Evolutionary conservation across 2,329 filamentous ascomycete genomes (phyloP).

Genomic region (Phoma sp.): DNA sequence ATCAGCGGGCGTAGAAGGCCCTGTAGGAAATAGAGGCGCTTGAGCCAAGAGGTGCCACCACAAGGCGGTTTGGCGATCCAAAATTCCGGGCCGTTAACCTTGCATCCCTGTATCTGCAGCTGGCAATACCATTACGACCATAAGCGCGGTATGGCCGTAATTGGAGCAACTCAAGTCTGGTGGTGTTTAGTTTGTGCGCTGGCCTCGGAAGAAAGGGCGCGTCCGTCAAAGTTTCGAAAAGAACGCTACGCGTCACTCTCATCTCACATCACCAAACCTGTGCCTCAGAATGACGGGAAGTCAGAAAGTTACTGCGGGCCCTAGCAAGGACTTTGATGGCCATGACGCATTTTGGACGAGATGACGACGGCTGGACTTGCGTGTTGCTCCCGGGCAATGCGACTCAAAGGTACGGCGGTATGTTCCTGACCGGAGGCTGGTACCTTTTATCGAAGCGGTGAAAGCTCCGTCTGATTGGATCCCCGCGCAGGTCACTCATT

Average conservation of each 20-base stretch:
- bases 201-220: background rate
- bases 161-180: background rate
- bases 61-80: conserved; percentile 34
- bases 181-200: background rate
- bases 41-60: conserved; percentile 23
- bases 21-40: conserved; percentile 28
- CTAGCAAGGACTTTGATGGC: conserved; percentile 20
- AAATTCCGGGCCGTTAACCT: conserved; percentile 29
- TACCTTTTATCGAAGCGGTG: conserved; percentile 38
- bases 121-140: conserved; percentile 5
- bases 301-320: conserved; percentile 24
- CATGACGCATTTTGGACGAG: conserved; percentile 32
- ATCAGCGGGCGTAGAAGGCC: conserved; percentile 38
- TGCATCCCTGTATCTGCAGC: conserved; percentile 23
- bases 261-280: conserved; percentile 13
- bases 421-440: conserved; percentile 29
- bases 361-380: conserved; percentile 21
- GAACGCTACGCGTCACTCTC: conserved; percentile 11
- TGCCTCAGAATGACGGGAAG: conserved; percentile 14
- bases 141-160: conserved; percentile 11
- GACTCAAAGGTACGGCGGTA: conserved; percentile 30
- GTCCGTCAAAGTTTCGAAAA: conserved; percentile 6
- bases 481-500: conserved; percentile 17
- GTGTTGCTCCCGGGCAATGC: conserved; percentile 25
- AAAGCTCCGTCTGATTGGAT: conserved; percentile 33